Percentiles rank a stretch among this genome's conserved stretches.
Conservation (phyloP, 106 monocot species). For the Iris macrosiphon region DNA sequence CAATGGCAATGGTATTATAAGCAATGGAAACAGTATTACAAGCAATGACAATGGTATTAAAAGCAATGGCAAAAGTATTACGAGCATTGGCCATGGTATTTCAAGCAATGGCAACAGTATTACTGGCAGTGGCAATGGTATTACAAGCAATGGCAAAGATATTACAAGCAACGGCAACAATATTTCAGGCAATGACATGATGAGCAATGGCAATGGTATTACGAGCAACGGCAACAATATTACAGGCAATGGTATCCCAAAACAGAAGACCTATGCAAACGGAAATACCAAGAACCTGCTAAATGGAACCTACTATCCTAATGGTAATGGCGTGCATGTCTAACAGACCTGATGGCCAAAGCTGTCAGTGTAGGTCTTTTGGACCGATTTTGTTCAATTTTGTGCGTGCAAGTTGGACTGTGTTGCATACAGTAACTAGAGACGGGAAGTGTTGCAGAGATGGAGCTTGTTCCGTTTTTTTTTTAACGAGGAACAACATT, state of each 20-base stretch:
- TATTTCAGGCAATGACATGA: too few species aligned
- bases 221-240: too few species aligned
- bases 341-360: not conserved
- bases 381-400: not conserved
- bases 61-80: too few species aligned
- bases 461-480: conserved; percentile 28
- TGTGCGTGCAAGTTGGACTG: not conserved
- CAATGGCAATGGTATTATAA: too few species aligned
- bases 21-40: too few species aligned
- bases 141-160: too few species aligned
- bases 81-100: too few species aligned
- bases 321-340: conserved; percentile 38
- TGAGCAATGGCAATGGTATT: too few species aligned
- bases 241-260: conserved; percentile 9
- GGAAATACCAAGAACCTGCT: conserved; percentile 14
- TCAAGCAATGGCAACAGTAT: too few species aligned
- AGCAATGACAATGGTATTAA: too few species aligned
- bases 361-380: not conserved
- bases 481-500: conserved; percentile 20
- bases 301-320: conserved; percentile 21
- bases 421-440: not conserved
- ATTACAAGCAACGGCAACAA: too few species aligned
- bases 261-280: conserved; percentile 13
- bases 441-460: not conserved
- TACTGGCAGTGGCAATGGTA: too few species aligned